A percentile compares a stretch with the other conserved stretches of the same genome.
Evolutionary conservation across 257 asterid genomes (phyloP).

Genomic region (Solanum tacnaense): DNA sequence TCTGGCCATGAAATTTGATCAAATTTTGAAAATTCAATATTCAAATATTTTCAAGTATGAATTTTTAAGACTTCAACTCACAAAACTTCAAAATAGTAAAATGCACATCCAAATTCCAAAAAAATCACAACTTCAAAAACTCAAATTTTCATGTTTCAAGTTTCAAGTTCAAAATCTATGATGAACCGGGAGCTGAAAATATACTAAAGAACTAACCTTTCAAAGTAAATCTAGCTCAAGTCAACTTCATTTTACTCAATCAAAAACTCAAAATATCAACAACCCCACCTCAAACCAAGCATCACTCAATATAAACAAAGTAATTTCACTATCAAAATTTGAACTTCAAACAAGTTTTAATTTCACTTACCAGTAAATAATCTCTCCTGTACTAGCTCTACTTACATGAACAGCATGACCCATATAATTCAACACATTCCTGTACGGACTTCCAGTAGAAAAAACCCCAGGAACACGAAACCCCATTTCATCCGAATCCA

Average conservation of each 20-base stretch:
- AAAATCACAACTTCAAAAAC: neutral
- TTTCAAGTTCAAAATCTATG: neutral
- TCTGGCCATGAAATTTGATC: neutral
- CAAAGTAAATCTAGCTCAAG: neutral
- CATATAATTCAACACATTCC: slow-evolving; percentile 38
- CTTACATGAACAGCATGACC: slow-evolving; percentile 58
- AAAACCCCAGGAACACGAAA: slow-evolving; percentile 22
- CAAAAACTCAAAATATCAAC: neutral
- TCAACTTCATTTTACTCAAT: neutral
- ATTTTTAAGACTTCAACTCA: neutral
- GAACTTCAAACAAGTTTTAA: neutral
- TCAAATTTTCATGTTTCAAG: neutral
- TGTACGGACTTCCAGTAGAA: slow-evolving; percentile 30
- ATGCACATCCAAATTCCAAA: neutral
- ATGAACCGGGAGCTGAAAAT: neutral
- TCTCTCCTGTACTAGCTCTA: slow-evolving; percentile 32
- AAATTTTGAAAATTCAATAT: neutral
- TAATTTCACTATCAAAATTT: neutral
- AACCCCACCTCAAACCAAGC: neutral
- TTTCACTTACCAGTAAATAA: slow-evolving; percentile 36
- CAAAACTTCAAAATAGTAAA: neutral
- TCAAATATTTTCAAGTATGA: neutral
- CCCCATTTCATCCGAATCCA: slow-evolving; percentile 11
- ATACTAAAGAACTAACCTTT: neutral
- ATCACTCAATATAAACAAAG: neutral